Evolutionary conservation across 805 yeast species (phyloP).

Genomic region (Diddensiella transvaalensis): DNA sequence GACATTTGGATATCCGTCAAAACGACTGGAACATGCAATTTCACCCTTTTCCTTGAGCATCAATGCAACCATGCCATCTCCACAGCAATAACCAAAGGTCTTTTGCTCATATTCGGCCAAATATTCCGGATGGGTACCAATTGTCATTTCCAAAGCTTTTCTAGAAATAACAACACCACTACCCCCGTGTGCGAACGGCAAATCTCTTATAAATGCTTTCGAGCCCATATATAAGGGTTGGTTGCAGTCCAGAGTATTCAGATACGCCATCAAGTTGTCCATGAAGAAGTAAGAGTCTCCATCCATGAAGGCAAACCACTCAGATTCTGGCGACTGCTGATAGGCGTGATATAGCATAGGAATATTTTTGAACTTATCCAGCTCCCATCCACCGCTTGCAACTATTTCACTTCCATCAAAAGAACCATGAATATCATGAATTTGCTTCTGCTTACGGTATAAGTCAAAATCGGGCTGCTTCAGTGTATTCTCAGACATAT

Average conservation of each 20-base stretch:
- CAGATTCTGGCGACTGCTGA: constrained; percentile 23
- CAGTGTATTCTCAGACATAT: constrained; percentile 22
- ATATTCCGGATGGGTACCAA: constrained; percentile 27
- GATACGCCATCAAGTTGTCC: constrained; percentile 27
- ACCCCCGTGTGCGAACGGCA: constrained; percentile 39
- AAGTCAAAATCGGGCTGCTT: constrained; percentile 20
- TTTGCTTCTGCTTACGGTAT: constrained; percentile 28
- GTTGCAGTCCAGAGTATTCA: constrained; percentile 26
- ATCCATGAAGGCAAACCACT: constrained; percentile 38
- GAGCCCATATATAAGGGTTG: constrained; percentile 33
- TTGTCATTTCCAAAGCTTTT: constrained; percentile 29
- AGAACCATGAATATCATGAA: constrained; percentile 23
- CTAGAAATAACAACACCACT: constrained; percentile 35
- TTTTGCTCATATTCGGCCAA: constrained; percentile 21
- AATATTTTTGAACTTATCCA: constrained; percentile 37
- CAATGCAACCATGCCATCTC: constrained; percentile 34
- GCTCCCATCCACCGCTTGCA: constrained; percentile 33
- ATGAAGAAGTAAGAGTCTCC: constrained; percentile 33
- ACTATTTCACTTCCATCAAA: constrained; percentile 14
- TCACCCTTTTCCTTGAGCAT: constrained; percentile 23
- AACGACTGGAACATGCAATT: background rate
- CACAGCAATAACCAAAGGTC: constrained; percentile 32
- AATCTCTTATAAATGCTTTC: constrained; percentile 21
- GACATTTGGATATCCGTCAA: constrained; percentile 9
- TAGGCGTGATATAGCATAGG: constrained; percentile 37